Base-by-base conservation (phyloP, 768 basidiomycete genomes). In the Termitomyces sp. region DNA sequence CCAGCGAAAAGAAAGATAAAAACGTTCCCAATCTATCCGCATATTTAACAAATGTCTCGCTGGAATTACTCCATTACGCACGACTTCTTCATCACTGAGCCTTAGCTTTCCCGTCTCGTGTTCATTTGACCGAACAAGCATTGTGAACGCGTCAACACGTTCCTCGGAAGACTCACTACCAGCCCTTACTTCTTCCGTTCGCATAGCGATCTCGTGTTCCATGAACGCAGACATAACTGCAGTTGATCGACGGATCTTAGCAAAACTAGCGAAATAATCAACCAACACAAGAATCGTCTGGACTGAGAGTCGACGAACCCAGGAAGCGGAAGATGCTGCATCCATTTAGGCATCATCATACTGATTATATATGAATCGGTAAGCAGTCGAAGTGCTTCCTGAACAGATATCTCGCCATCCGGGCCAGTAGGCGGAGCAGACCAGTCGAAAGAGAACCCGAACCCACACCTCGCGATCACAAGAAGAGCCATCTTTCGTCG, bases 1-100 rank as follows among this genome's bases (percentile, higher is more conserved):
- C 85, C 84, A 29, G 83, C 83, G 36, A 86, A 78, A 12, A 86
- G 67, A 60, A 82, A 67, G 12, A 76, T 62, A 59, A 76, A 83
- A 0, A 81, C 63, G 53, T 83, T 83, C 4, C 81, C 82, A 43
- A 82, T 79, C 81, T 81, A 48, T 31, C 24, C 2, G 32, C 20
- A 53, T 31, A 32, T 20, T 16, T 6, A 39, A 20, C 20, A n/a
- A n/a, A 22, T 14, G 14, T 18, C n/a, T 13, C 13, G 12, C 20
- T 14, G 16, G 4, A 43, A 27, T 8, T 13, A 29, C 18, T 22
- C 10, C 16, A 27, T 24, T 42, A 62, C 71, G 31, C 52, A 77
- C 77, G 54, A 80, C 55, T 60, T 79, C 78, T 16, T 67, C 53
- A 55, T 79, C 72, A 46, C 68, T 68, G 20, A 80, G 65, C 51